Base-by-base conservation (phyloP, 2,329 filamentous ascomycete genomes). In the Dactylellina parvicollis region DNA sequence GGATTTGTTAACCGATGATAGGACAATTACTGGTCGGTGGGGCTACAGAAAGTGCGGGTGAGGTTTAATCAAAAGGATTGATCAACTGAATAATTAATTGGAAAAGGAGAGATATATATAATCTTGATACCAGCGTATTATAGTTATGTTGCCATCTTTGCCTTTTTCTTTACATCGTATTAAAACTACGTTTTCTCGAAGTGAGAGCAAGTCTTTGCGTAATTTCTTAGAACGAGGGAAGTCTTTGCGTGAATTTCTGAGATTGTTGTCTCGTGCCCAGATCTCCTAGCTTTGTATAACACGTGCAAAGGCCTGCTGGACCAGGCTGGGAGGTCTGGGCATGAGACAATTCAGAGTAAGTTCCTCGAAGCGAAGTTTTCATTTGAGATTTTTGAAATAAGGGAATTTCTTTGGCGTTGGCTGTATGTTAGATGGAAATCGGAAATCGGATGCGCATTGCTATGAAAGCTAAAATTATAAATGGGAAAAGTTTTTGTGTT, bases 71-170 rank as follows among this genome's bases (percentile, higher is more conserved):
- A 24, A 47, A 14, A 20, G 20, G 20, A 14, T 47, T 24, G 42
- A n/a, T n/a, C n/a, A n/a, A n/a, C n/a, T n/a, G n/a, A n/a, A n/a
- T n/a, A n/a, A n/a, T n/a, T n/a, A 47, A 47, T 47, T 4, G 20
- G 42, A 24, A 47, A 47, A 22, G 42, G 42, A 16, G 42, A 24
- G n/a, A 47, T 47, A 47, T 47, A 47, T 47, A 47, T 47, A 47
- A 24, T 24, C 20, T 47, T 47, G 20, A 47, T 12, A 42, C 9
- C 7, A 47, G 7, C 20, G 20, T 20, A 47, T 24, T 24, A 14
- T 5, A 16, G 14, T 47, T 47, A 22, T 20, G 3, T 20, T 22
- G 42, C n/a, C n/a, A n/a, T n/a, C n/a, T n/a, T n/a, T n/a, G n/a
- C n/a, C n/a, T n/a, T n/a, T n/a, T n/a, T n/a, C n/a, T n/a, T n/a